Base-by-base conservation (phyloP, 306 rosid species). In the Carpinus viminea region DNA sequence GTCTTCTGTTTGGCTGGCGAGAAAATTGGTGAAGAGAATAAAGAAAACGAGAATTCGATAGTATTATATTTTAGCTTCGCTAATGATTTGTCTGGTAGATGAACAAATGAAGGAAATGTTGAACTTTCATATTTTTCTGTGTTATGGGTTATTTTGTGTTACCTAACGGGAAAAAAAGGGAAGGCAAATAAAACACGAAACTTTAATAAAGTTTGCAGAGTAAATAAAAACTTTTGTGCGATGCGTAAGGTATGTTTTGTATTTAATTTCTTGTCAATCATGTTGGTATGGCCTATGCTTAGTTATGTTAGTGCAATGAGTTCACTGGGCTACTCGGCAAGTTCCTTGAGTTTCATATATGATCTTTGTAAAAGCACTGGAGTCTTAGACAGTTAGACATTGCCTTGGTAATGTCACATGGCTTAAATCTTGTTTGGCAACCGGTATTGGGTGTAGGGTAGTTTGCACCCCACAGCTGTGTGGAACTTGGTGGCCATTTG, bases 11-110 rank as follows among this genome's bases (percentile, higher is more conserved):
- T 71, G 18, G 55, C 11, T 31, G 64, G 38, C 31, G 48, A 45
- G 72, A 48, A 57, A 78, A 66, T 76, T 6, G 51, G 20, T 3
- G 28, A 1, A 24, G 52, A 34, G 28, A 46, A 47, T 20, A 26
- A 54, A 21, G 80, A 45, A 79, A 74, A 8, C 56, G 48, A 34
- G 51, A 60, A 28, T 48, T n/a, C 45, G 54, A 72, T 4, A 13
- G 38, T n/a, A 4, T 2, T 47, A 7, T 46, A 47, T 21, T 55
- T 28, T 81, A 62, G 71, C 15, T 59, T 12, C 26, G 41, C 41
- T 57, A 0, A 1, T 18, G n/a, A 26, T 64, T 54, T 34, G 61
- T 16, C 62, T 54, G 75, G 53, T 38, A 74, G 76, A 56, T 64
- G 36, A 34, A 34, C 57, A 38, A 20, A 24, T 7, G 53, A 50